Conservation (phyloP, 768 basidiomycete genomes). For the Flagelloscypha sp. region DNA sequence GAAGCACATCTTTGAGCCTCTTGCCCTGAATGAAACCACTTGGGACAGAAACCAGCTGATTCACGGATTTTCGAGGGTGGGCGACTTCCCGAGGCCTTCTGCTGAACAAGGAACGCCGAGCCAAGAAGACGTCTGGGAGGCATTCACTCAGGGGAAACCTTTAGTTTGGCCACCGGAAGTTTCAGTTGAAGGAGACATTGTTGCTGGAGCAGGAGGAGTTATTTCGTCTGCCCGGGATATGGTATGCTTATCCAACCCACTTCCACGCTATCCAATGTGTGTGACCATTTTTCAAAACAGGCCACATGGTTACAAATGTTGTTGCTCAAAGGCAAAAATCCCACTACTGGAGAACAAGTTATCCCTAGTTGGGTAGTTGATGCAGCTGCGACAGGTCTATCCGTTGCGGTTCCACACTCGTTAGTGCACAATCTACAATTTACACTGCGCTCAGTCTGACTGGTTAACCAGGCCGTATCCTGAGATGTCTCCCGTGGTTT, state of each 20-base stretch:
- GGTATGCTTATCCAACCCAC: conserved; percentile 15
- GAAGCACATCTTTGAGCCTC: conserved; percentile 28
- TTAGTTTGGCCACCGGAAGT: no score
- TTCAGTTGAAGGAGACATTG: conserved; percentile 30
- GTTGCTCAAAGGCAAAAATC: conserved; percentile 30
- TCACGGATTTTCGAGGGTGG: no score
- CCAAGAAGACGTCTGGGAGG: no score
- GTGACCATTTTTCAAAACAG: conserved; percentile 7
- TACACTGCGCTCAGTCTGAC: not conserved
- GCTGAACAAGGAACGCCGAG: no score
- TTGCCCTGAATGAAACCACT: no score
- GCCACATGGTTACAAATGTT: conserved; percentile 32
- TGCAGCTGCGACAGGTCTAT: conserved; percentile 26
- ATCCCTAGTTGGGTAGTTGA: conserved; percentile 28
- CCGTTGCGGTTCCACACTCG: no score
- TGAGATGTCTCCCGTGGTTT: conserved; percentile 28
- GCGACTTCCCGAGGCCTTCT: no score
- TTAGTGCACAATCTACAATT: no score
- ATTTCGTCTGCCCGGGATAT: conserved; percentile 32
- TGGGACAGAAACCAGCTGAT: no score
- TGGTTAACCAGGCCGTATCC: not conserved
- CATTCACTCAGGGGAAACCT: no score
- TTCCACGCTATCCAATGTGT: not conserved
- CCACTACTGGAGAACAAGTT: conserved; percentile 27
- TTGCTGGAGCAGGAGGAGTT: conserved; percentile 36